Evolutionary conservation across 2,329 filamentous ascomycete species (phyloP).

Genomic region (Rutstroemia sp.): DNA sequence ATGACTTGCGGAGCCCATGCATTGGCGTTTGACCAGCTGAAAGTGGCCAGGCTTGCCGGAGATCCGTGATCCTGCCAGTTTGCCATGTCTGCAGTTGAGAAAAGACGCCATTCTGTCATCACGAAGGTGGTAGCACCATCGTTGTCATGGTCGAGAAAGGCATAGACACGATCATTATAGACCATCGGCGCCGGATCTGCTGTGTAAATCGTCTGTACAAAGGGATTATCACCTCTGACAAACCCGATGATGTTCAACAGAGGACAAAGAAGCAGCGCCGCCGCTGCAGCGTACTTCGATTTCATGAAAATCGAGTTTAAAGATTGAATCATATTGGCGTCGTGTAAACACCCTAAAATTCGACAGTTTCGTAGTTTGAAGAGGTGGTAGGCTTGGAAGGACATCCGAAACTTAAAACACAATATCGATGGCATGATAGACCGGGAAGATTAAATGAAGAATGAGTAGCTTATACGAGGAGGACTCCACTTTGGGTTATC

Average conservation of each 20-base stretch:
- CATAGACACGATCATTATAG: background rate
- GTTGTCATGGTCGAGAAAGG: background rate
- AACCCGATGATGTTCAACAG: background rate
- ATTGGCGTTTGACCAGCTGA: background rate
- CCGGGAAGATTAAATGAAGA: too few species aligned
- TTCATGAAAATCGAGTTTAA: too few species aligned
- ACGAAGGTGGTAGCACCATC: background rate
- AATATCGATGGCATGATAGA: too few species aligned
- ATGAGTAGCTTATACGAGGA: too few species aligned
- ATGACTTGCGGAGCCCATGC: background rate
- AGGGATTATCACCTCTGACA: background rate
- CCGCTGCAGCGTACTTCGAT: too few species aligned
- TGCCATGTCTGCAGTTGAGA: background rate
- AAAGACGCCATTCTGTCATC: background rate
- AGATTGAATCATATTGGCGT: too few species aligned
- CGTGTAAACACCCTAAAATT: too few species aligned
- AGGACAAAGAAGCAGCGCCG: too few species aligned
- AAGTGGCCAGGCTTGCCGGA: background rate
- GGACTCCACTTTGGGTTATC: too few species aligned
- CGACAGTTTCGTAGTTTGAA: too few species aligned
- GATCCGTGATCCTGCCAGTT: slow-evolving; percentile 1
- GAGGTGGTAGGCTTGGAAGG: too few species aligned
- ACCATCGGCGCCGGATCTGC: background rate
- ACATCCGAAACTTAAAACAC: too few species aligned
- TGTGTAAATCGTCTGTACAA: background rate